Conservation (phyloP, 208 protist genomes). For the Acanthamoeba divionensis region DNA sequence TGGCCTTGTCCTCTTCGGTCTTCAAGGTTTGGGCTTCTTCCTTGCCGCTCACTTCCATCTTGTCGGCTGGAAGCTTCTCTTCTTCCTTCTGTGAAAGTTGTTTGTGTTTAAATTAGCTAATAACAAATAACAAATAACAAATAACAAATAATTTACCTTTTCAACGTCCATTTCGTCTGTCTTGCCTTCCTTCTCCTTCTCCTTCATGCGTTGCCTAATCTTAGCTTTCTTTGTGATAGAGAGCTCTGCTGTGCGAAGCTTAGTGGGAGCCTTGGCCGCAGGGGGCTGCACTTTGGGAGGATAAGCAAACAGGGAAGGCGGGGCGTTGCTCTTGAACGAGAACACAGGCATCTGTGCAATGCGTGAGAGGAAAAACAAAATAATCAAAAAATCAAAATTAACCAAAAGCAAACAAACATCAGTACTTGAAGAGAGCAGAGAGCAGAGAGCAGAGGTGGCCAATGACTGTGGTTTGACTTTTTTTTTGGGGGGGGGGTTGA, state of each 20-base stretch:
- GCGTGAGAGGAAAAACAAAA: not conserved
- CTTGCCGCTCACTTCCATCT: too few species aligned
- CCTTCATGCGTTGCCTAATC: slow-evolving; percentile 51
- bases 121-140: too few species aligned
- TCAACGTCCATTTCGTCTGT: slow-evolving; percentile 34
- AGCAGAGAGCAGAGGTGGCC: too few species aligned
- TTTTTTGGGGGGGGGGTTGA: not conserved
- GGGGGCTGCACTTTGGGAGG: slow-evolving; percentile 69
- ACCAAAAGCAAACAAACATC: not conserved
- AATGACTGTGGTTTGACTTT: too few species aligned
- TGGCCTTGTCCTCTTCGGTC: slow-evolving; percentile 61
- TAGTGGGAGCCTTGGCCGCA: slow-evolving; percentile 60
- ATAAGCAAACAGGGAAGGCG: slow-evolving; percentile 92
- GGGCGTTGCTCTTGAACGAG: slow-evolving; percentile 87
- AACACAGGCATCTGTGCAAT: slow-evolving; percentile 81
- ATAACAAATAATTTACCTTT: too few species aligned
- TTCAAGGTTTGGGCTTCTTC: slow-evolving; percentile 69
- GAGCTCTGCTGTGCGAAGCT: slow-evolving; percentile 71
- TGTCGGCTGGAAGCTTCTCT: slow-evolving; percentile 19
- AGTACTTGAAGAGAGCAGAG: not conserved
- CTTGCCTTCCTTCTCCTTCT: slow-evolving; percentile 62
- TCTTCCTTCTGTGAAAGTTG: not conserved
- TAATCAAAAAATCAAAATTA: not conserved
- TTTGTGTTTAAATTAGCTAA: too few species aligned
- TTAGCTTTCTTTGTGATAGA: slow-evolving; percentile 73